phyloP scores from a whole-genome alignment of 2,329 filamentous ascomycete genomes.

The Apiospora saccharicola region DNA sequence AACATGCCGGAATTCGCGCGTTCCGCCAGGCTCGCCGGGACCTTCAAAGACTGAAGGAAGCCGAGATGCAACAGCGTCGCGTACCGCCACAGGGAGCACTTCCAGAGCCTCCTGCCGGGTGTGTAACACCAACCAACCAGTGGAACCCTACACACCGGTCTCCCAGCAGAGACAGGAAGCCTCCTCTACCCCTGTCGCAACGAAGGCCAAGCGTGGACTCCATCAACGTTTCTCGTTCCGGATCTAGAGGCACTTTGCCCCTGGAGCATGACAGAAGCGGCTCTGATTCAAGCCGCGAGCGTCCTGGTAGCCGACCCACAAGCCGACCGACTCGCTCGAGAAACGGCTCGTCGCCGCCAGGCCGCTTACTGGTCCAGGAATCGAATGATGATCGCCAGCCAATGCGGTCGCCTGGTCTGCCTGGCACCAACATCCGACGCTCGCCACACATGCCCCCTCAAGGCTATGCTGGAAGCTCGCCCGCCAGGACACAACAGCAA shows the following conservation, averaged over 20 bases:
- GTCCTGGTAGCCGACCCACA: constrained; percentile 48
- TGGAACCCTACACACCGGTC: constrained; percentile 42
- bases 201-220: constrained; percentile 54
- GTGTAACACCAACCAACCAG: constrained; percentile 36
- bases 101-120: constrained; percentile 32
- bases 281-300: constrained; percentile 59
- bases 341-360: constrained; percentile 47
- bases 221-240: constrained; percentile 34
- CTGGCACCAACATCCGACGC: constrained; percentile 55
- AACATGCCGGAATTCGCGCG: constrained; percentile 61
- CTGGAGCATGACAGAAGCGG: constrained; percentile 61
- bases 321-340: constrained; percentile 41
- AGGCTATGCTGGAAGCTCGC: constrained; percentile 42
- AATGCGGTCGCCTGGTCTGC: constrained; percentile 55
- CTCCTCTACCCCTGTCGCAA: constrained; percentile 54
- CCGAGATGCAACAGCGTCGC: constrained; percentile 55
- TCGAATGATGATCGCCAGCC: constrained; percentile 41
- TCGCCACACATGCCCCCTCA: constrained; percentile 58
- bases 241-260: constrained; percentile 35
- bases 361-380: constrained; percentile 42
- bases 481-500: constrained; percentile 36
- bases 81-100: constrained; percentile 39
- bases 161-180: constrained; percentile 53
- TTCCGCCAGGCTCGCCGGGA: constrained; percentile 66
- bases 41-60: constrained; percentile 62